Base-by-base conservation (phyloP, 495 filamentous ascomycete species). In the Pyronema omphalodes region DNA sequence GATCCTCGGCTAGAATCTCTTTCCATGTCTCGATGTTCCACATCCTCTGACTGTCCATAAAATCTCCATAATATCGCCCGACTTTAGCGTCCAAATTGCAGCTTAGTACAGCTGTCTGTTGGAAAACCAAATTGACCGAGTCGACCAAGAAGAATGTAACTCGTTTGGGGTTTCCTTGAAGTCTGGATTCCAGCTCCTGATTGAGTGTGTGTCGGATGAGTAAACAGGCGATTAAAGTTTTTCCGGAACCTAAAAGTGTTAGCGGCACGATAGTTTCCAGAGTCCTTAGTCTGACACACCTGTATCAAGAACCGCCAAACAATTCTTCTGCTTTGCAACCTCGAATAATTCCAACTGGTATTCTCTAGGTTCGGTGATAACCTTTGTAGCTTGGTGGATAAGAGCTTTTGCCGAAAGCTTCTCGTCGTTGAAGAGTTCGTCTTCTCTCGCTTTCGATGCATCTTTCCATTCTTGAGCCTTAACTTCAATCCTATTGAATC, bases 291-390 rank as follows among this genome's bases (percentile, higher is more conserved):
- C 15, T n/a, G 36, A n/a, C 59, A 50, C 64, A 83, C 83, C 88
- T 37, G 91, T 95, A 65, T 94, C 88, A n/a, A 96, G 74, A 9
- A 98, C 93, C 1, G 88, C 91, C 61, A 98, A 93, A 11, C 80
- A 88, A 60, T 98, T 98, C 60, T 83, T 74, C 15, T 74, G 57
- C 65, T 93, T 94, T 15, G 91, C 89, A 58, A 76, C 76, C 67
- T 96, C 86, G 61, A 93, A 96, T 0, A 98, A 74, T 66, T 96
- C 89, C 34, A 83, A 71, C 66, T 98, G 91, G 62, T 96, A 98
- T 59, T 93, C 86, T 35, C 91, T 74, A 11, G 93, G 85, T 55
- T 77, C 80, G 11, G 77, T 72, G 54, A 84, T 84, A 53, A 83
- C 81, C 23, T 71, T 61, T 60, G 56, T 57, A n/a, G 66, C 68